Evolutionary conservation across 164 flowering plant species (phyloP).

Genomic region (Berberis thunbergii): DNA sequence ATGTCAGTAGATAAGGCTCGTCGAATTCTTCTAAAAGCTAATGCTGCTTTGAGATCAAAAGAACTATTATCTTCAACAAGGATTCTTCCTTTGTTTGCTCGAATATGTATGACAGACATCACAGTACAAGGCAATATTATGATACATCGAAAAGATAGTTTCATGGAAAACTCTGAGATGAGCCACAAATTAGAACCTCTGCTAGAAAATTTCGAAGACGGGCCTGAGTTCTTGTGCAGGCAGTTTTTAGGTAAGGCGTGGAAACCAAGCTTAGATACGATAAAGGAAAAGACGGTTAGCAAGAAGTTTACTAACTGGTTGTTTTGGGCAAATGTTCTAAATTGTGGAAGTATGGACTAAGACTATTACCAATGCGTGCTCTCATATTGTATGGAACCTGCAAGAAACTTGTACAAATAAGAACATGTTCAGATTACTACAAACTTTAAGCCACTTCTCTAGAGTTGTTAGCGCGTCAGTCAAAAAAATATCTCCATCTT

Average conservation of each 20-base stretch:
- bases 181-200: conserved; percentile 1
- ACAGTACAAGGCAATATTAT: background rate
- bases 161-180: conserved; percentile 4
- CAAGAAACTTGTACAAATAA: too few relatives aligned
- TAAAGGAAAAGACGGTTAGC: conserved; percentile 34
- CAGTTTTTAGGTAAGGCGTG: conserved; percentile 41
- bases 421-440: too few relatives aligned
- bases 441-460: too few relatives aligned
- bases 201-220: conserved; percentile 16
- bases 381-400: too few relatives aligned
- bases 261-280: conserved; percentile 54
- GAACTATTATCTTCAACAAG: conserved; percentile 11
- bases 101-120: conserved; percentile 22
- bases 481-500: too few relatives aligned
- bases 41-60: conserved; percentile 23
- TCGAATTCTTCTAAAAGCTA: conserved; percentile 15
- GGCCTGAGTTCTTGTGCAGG: conserved; percentile 35
- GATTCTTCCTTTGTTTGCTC: conserved; percentile 40
- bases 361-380: too few relatives aligned
- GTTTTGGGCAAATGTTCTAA: conserved; percentile 13
- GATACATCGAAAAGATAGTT: conserved; percentile 1
- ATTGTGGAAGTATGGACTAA: too few relatives aligned
- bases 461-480: too few relatives aligned
- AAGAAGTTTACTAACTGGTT: conserved; percentile 42
- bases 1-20: conserved; percentile 38